Conservation (phyloP, 2,329 filamentous ascomycete species). For the Fusarium sp. region DNA sequence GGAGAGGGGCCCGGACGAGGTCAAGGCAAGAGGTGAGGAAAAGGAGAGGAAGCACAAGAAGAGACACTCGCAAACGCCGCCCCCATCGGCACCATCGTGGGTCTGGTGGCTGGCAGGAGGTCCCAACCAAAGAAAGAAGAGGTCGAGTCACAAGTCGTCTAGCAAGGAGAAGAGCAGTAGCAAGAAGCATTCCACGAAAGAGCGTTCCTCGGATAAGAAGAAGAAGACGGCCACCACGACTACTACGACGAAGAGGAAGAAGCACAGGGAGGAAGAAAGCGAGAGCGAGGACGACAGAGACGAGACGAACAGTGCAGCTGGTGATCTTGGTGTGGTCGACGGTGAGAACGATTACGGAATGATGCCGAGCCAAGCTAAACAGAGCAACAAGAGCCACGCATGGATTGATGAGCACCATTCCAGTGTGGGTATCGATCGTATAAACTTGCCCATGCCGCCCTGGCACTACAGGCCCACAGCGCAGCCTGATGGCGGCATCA, state of each 20-base stretch:
- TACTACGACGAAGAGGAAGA: neutral
- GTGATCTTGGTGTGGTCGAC: neutral
- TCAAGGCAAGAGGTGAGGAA: neutral
- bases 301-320: neutral
- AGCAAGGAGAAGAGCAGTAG: neutral
- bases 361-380: neutral
- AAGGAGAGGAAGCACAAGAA: constrained; percentile 5
- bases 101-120: neutral
- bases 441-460: neutral
- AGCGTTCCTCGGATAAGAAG: neutral
- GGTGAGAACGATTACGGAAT: constrained; percentile 3
- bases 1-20: constrained; percentile 6
- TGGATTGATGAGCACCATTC: neutral
- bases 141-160: neutral
- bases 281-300: neutral
- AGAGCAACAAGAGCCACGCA: neutral
- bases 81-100: neutral
- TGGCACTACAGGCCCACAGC: neutral
- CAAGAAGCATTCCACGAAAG: constrained; percentile 8
- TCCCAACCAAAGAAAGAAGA: neutral
- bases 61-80: neutral
- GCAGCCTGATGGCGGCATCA: neutral
- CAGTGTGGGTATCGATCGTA: neutral
- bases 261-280: neutral
- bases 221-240: neutral